Conservation (phyloP, 1,139 yeast genomes). For the Yamadazyma songkhlaensis region DNA sequence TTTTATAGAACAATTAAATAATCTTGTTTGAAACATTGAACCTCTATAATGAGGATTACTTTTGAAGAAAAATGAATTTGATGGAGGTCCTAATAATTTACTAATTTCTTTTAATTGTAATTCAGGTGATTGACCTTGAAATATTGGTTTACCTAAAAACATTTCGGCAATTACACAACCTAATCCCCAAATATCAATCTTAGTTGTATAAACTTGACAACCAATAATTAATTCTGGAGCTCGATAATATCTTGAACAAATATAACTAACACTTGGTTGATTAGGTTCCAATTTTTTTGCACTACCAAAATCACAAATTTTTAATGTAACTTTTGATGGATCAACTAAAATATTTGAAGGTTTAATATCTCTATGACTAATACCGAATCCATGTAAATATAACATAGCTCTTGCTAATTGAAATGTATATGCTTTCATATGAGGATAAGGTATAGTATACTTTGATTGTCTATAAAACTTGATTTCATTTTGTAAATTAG, state of each 20-base stretch:
- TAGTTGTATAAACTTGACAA: slow-evolving; percentile 70
- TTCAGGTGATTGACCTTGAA: slow-evolving; percentile 77
- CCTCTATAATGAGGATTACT: slow-evolving; percentile 75
- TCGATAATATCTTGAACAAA: slow-evolving; percentile 93
- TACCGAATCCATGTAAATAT: slow-evolving; percentile 74
- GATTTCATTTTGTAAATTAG: slow-evolving; percentile 71
- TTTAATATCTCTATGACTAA: slow-evolving; percentile 83
- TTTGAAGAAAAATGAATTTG: slow-evolving; percentile 68
- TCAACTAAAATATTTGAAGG: slow-evolving; percentile 92
- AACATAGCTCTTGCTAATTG: slow-evolving; percentile 82
- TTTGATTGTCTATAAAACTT: slow-evolving; percentile 64
- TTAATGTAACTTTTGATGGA: slow-evolving; percentile 78
- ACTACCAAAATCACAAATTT: slow-evolving; percentile 97
- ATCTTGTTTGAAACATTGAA: slow-evolving; percentile 65
- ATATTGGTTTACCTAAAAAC: slow-evolving; percentile 77
- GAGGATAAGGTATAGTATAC: slow-evolving; percentile 66
- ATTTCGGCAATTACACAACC: slow-evolving; percentile 86
- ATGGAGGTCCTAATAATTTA: slow-evolving; percentile 73
- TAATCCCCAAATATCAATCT: slow-evolving; percentile 82
- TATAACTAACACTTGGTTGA: slow-evolving; percentile 94
- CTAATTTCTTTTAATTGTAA: slow-evolving; percentile 75
- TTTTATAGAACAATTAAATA: slow-evolving; percentile 58
- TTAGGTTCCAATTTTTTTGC: slow-evolving; percentile 87
- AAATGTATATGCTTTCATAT: slow-evolving; percentile 74
- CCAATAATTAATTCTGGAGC: slow-evolving; percentile 89